Evolutionary conservation across 768 basidiomycete species (phyloP), one percentile per base, ranked within the genome.

Genomic region (Leccinum longicurvipes): DNA sequence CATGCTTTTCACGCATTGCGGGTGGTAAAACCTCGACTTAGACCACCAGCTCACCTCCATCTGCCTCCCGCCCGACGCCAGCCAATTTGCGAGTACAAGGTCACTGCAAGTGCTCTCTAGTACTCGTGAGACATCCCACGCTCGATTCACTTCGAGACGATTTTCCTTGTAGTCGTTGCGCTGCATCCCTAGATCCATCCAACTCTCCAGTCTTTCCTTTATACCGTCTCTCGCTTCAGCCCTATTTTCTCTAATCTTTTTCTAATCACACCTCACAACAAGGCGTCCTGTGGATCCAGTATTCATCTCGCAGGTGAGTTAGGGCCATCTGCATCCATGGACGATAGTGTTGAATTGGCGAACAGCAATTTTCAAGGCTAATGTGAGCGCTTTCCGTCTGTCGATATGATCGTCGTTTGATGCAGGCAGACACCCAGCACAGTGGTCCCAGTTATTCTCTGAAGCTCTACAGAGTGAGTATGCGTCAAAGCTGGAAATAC

Each of bases 141-240:
- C 78, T 80, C 79, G 79, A 77, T 82, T 82, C 70, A 74, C 66
- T 81, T 79, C 79, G 79, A 80, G 79, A 61, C 75, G 72, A 65
- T 63, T 72, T 74, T 73, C 69, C 72, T 57, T 66, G 67, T 62
- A 60, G 58, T 66, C 62, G 60, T 56, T 60, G 67, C 55, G 59
- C 54, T 60, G 68, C 60, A 53, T 62, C 63, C 55, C 67, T 66
- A 57, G 61, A 47, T 47, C 60, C 53, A 59, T 63, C 59, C 62
- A 60, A 64, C 69, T 64, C 65, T 42, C 66, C 63, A 67, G 73
- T 74, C 73, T 57, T 19, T 74, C 73, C 12, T 72, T 74, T 74
- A 58, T 60, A 53, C 58, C 45, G 61, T 70, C 72, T 60, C 52
- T 74, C 71, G 57, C 62, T 71, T 66, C 57, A 49, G 55, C 58